Evolutionary conservation across 2,329 filamentous ascomycete genomes (phyloP), one percentile per base, ranked within the genome.

Genomic region (Calonectria montana): DNA sequence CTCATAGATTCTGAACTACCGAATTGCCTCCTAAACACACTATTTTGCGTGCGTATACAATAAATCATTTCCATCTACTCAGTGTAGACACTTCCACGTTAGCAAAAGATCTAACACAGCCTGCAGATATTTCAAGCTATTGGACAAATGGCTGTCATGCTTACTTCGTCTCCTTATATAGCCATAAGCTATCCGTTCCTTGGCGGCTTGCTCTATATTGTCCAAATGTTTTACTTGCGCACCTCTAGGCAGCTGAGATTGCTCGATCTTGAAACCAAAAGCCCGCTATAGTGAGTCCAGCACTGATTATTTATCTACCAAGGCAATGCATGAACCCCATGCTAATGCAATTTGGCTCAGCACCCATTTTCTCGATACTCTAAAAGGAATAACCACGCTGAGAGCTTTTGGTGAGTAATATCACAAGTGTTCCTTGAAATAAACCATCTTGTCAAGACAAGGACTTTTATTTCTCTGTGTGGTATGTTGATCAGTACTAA

Each of bases 171-270:
- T 74, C 83, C 71, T 76, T 88, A 84, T 69, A 81, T 88, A 1
- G 84, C 84, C 1, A 82, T 88, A 18, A 81, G 83, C 2, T 87
- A 90, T 70, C 89, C 89, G 0, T 80, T 88, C 12, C 77, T 90
- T 0, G 69, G 84, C 6, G 80, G 75, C 2, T 72, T 86, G 0
- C 73, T 91, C 1, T 91, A 86, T 64, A 68, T 83, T 4, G 80
- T 92, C 2, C 90, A 91, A 73, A 86, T 84, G 55, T 84, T 90
- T 65, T 92, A 92, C 75, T 84, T 92, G 2, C 84, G 87, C 0
- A 92, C 90, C 0, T 91, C 89, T 0, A 84, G 90, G 0, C 90
- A 92, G 77, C 80, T 92, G 6, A 85, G 90, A 48, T 83, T 90
- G 15, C 77, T 92, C 21, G 90, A 92, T 53, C 83, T 92, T 2